Conservation (phyloP, 2,329 filamentous ascomycete species). For the Trichothecium roseum region DNA sequence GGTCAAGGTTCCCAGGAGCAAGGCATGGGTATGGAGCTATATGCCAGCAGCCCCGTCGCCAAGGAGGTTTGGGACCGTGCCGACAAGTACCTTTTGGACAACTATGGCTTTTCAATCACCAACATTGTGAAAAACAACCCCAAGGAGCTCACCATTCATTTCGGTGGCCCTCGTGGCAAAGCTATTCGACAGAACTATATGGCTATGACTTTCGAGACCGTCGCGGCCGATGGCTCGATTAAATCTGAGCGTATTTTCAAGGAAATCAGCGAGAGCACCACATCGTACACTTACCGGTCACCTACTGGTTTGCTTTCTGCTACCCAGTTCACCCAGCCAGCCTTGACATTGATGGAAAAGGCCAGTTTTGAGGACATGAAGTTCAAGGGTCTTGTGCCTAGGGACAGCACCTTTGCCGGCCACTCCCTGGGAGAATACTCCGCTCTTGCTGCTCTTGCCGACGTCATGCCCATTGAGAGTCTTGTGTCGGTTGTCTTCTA, state of each 20-base stretch:
- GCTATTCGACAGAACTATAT: constrained; percentile 98
- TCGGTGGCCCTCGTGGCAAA: constrained; percentile 92
- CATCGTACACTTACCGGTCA: constrained; percentile 94
- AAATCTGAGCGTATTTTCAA: constrained; percentile 99
- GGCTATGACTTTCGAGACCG: constrained; percentile 99
- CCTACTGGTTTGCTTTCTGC: constrained; percentile 91
- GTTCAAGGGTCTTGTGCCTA: constrained; percentile 87
- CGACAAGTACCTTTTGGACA: constrained; percentile 96
- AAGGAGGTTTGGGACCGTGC: constrained; percentile 97
- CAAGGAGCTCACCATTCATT: constrained; percentile 96
- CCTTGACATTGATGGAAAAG: constrained; percentile 98
- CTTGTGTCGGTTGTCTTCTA: constrained; percentile 99
- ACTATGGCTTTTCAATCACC: constrained; percentile 96
- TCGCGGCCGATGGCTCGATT: constrained; percentile 79
- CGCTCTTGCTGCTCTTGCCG: constrained; percentile 85
- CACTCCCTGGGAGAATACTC: constrained; percentile 99
- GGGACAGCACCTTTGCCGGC: constrained; percentile 94
- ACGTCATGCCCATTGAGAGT: constrained; percentile 99
- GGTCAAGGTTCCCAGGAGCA: constrained; percentile 98
- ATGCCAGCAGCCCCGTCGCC: constrained; percentile 84
- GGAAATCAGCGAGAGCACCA: constrained; percentile 84
- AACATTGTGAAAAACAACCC: constrained; percentile 99
- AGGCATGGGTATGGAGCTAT: constrained; percentile 99
- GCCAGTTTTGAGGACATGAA: constrained; percentile 99
- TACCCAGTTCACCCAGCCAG: constrained; percentile 97